Evolutionary conservation across 139 green algal species (phyloP).

Genomic region (Eudorina sp.): DNA sequence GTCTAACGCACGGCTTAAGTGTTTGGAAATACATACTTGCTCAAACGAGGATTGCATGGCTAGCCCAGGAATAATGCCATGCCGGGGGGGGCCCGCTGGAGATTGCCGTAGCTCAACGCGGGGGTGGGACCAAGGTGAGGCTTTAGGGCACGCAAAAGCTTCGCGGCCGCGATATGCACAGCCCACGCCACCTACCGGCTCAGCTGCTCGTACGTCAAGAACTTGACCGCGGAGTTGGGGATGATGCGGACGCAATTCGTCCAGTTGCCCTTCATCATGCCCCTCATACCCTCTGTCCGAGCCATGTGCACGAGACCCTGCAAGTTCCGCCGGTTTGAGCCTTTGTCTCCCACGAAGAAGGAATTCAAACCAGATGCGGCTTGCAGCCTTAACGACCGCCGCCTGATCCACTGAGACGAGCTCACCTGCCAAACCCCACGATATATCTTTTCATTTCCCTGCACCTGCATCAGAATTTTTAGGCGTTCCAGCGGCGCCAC

Average conservation of each 20-base stretch:
- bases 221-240: conserved; percentile 98
- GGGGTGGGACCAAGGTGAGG: too few species aligned
- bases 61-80: too few species aligned
- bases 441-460: conserved; percentile 95
- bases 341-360: too few species aligned
- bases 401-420: not conserved
- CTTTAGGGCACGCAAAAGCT: too few species aligned
- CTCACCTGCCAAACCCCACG: conserved; percentile 88
- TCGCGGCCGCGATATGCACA: too few species aligned
- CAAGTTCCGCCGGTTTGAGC: not conserved
- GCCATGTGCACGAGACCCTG: conserved; percentile 92
- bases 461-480: conserved; percentile 99
- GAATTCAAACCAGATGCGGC: too few species aligned
- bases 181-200: conserved; percentile 77
- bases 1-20: too few species aligned
- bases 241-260: conserved; percentile 99
- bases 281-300: conserved; percentile 85
- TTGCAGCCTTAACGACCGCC: not conserved
- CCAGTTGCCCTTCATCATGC: conserved; percentile 97
- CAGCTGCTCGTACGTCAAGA: conserved; percentile 96
- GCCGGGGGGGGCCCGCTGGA: too few species aligned
- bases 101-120: too few species aligned
- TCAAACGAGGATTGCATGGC: too few species aligned
- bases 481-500: conserved; percentile 96
- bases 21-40: too few species aligned